phyloP scores from a whole-genome alignment of 441 rosid species.

The Adansonia rubrostipa region DNA sequence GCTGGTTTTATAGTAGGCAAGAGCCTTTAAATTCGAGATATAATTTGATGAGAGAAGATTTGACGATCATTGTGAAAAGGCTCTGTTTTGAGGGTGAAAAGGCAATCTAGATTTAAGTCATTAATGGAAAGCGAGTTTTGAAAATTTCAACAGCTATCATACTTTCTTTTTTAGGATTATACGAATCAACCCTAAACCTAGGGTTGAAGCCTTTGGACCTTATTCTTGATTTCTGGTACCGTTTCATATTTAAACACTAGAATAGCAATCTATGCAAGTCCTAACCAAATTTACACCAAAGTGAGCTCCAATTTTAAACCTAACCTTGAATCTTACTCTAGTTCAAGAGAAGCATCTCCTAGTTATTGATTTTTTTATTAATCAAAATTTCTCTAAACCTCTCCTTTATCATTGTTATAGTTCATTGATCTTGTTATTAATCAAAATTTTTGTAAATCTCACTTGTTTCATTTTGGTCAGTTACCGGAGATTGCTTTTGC shows the following conservation, averaged over 20 bases:
- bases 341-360: neutral
- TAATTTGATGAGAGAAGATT: constrained; percentile 1
- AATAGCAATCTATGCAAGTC: neutral
- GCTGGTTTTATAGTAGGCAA: neutral
- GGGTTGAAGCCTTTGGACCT: neutral
- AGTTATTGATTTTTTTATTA: neutral
- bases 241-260: neutral
- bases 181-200: neutral
- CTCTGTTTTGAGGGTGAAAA: neutral
- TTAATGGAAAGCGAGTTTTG: neutral
- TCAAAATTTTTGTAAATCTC: too few species aligned
- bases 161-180: neutral
- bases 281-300: neutral
- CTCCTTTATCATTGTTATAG: neutral
- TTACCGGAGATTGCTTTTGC: neutral
- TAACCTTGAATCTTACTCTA: neutral
- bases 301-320: neutral
- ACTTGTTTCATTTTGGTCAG: neutral
- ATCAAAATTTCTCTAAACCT: neutral
- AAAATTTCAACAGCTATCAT: neutral
- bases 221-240: neutral
- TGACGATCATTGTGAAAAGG: neutral
- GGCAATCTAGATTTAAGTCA: neutral
- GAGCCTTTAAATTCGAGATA: neutral
- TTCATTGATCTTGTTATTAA: neutral